Base-by-base conservation (phyloP, 495 filamentous ascomycete species). In the Cetradonia linearis region DNA sequence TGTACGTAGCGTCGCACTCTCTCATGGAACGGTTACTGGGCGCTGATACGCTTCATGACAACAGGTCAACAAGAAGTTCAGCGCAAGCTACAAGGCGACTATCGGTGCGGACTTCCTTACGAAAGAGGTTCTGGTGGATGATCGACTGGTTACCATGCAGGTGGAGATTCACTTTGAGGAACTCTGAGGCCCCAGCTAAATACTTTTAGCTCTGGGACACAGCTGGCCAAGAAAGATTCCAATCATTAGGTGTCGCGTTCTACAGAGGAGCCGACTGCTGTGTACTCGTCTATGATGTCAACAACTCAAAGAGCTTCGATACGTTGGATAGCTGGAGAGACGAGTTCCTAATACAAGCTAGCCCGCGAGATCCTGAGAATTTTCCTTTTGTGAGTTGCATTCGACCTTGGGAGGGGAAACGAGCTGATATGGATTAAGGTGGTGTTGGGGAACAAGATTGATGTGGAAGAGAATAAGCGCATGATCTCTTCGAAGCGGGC, bases 41-140 rank as follows among this genome's bases (percentile, higher is more conserved):
- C 34, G 25, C 53, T 36, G 14, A 52, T n/a, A 23, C 20, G 38
- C 16, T 44, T 27, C 31, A 30, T 63, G 53, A 52, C 47, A 2
- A 30, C 63, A 97, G 92, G 92, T 99, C 85, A 97, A 99, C 79
- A 99, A 97, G 77, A 97, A 97, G 70, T 99, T 99, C 81, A 95
- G 90, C 71, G 91, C 89, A 62, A 96, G 91, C 77, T 99, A 99
- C 81, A 99, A 99, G 74, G 93, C 93, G 31, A 99, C 93, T 23
- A 98, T 98, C 71, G 94, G 94, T 63, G 93, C 93, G 61, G 93
- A 99, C 72, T 99, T 99, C 77, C 80, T 99, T 61, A 99, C 93
- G 23, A 96, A 96, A 67, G 94, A 99, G 75, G 93, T 99, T 5
- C 74, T 96, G 59, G 91, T 99, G 36, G 94, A 97, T 76, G 93